Percentiles rank a stretch among this genome's conserved stretches.
Conservation (phyloP, 1,139 yeast genomes). For the Suhomyces panamericanus region DNA sequence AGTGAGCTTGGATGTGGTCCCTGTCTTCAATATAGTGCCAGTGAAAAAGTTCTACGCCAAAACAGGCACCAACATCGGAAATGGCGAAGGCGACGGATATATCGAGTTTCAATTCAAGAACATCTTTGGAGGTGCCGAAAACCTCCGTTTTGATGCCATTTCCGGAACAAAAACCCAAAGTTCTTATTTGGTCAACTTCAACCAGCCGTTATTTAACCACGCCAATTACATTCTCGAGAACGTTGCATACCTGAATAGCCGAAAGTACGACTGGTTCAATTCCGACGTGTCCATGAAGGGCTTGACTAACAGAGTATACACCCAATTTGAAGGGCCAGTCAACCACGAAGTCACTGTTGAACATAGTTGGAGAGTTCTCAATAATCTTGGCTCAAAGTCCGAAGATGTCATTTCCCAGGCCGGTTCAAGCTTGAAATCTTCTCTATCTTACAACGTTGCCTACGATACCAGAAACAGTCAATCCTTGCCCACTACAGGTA, state of each 20-base stretch:
- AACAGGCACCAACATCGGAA: conserved; percentile 93
- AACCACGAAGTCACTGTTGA: conserved; percentile 68
- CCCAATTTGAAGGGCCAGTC: conserved; percentile 24
- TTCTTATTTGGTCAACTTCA: conserved; percentile 63
- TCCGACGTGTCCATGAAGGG: conserved; percentile 66
- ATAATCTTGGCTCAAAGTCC: conserved; percentile 41
- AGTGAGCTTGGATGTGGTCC: conserved; percentile 46
- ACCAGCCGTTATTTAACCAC: conserved; percentile 59
- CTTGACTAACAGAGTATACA: conserved; percentile 49
- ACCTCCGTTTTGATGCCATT: conserved; percentile 70
- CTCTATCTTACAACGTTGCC: conserved; percentile 50
- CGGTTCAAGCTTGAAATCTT: conserved; percentile 62
- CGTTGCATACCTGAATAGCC: conserved; percentile 55
- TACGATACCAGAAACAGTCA: conserved; percentile 60
- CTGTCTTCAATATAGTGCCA: conserved; percentile 60
- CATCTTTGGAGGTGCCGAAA: conserved; percentile 88
- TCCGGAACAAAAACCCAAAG: conserved; percentile 79
- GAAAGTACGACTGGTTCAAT: conserved; percentile 67
- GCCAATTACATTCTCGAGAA: conserved; percentile 57
- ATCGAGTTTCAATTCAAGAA: conserved; percentile 74
- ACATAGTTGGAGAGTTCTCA: conserved; percentile 61
- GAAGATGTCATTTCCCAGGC: conserved; percentile 43
- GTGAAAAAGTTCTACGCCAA: conserved; percentile 69
- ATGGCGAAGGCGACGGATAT: conserved; percentile 94
- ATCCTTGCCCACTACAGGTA: conserved; percentile 61